Base-by-base conservation (phyloP, 164 flowering plant species). In the Protea cynaroides region DNA sequence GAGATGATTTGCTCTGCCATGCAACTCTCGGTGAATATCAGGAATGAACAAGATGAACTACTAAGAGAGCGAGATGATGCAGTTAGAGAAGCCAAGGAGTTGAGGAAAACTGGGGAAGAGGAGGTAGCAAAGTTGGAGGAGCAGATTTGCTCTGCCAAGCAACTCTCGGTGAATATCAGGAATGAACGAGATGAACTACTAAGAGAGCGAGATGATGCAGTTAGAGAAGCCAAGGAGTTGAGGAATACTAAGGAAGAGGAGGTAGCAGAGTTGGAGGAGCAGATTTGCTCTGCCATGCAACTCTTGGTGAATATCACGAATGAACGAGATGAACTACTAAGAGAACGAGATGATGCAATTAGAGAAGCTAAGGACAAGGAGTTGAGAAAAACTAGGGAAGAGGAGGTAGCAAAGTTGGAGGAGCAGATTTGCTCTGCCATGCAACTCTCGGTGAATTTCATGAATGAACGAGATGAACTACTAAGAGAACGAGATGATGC, bases 341-440 rank as follows among this genome's bases (percentile, higher is more conserved):
- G 71, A 54, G 86, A 88, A 72, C 85, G 84, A 46, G 90, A 89
- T 65, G 73, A 58, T 63, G 87, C 88, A 18, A 78, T 86, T 47
- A 66, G 65, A 67, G 79, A 71, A 72, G 87, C 82, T n/a, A n/a
- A n/a, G n/a, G n/a, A n/a, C 15, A 85, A 86, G 76, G 89, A 80
- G 59, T 76, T 88, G 51, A 80, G 83, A 60, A 64, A 25, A 60
- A 61, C 67, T 57, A 79, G 61, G 61, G 76, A 70, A 29, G 79
- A n/a, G 59, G 34, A 14, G 14, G 76, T 67, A 65, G 61, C 66
- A 63, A 87, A 89, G 70, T 73, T 83, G 67, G 83, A 81, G 72
- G 87, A 81, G 62, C 85, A 88, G 71, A 71, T 86, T 18, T n/a
- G 73, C 51, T 79, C 84, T 59, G 92, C 96, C 34, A 84, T 81